Base-by-base conservation (phyloP, 2,329 filamentous ascomycete genomes). In the Camptophora hylomeconis region DNA sequence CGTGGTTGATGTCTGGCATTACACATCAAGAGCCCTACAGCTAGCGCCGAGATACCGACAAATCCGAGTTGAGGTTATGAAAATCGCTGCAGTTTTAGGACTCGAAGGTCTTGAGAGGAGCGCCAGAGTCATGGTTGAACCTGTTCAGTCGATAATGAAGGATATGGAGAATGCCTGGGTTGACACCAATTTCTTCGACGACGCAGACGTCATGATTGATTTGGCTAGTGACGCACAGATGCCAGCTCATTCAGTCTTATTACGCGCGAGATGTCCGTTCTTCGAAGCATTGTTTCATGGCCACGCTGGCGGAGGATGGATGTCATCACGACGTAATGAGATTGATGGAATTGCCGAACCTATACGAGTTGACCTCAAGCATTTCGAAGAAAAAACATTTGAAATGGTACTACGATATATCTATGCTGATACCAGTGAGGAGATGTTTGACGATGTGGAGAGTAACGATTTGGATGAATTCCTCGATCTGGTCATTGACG, bases 241-340 rank as follows among this genome's bases (percentile, higher is more conserved):
- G 18, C 59, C 63, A 9, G 75, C 79, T 1, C 89, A 98, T 46
- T 87, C 82, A 39, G 65, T 75, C 4, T 54, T 95, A 3, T 52
- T 94, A 19, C 86, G 83, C 40, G 75, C 77, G 45, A 67, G 89
- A 40, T 94, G 86, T 44, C 84, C 83, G 0, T 98, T 94, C 63
- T 98, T 98, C 40, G 65, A 87, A 38, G 80, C 80, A 2, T 64
- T 98, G 23, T 95, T 94, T 52, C 67, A 81, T 43, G 89, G 89
- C n/a, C 75, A 83, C 23, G 82, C 89, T 5, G 68, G 69, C 21
- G 89, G 89, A 1, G 70, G 71, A 42, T 98, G 89, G 89, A 65
- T 98, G 12, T 67, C 75, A 26, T 68, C 69, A 17, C 71, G 84
- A 30, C 71, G 72, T n/a, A 58, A 67, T 28, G 55, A 35, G 47